Evolutionary conservation across 2,329 filamentous ascomycete genomes (phyloP).

Genomic region (Clarireedia monteithiana): DNA sequence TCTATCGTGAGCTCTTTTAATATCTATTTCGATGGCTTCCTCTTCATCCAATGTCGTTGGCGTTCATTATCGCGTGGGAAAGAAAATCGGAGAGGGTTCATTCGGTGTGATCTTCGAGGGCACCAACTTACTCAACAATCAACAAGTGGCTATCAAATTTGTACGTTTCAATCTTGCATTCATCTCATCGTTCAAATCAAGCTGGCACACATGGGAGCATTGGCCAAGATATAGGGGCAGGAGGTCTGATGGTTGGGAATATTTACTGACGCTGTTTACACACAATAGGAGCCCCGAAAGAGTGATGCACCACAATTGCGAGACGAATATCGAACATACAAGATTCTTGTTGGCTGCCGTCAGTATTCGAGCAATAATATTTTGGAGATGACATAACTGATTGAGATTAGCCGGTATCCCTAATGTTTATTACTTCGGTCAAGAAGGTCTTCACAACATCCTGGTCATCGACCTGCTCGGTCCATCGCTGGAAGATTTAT

Average conservation of each 20-base stretch:
- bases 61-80: constrained; percentile 96
- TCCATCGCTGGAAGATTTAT: constrained; percentile 90
- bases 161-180: constrained; percentile 46
- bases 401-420: constrained; percentile 74
- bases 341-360: constrained; percentile 99
- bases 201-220: background rate
- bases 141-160: constrained; percentile 99
- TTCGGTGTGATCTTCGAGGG: constrained; percentile 99
- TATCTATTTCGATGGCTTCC: constrained; percentile 24
- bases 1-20: constrained; percentile 17
- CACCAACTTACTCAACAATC: constrained; percentile 96
- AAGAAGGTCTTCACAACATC: constrained; percentile 97
- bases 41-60: constrained; percentile 82
- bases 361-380: constrained; percentile 41
- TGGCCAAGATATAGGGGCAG: constrained; percentile 2
- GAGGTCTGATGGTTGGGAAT: background rate
- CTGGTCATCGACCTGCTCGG: constrained; percentile 95
- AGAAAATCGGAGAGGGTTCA: constrained; percentile 98
- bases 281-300: constrained; percentile 80
- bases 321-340: constrained; percentile 98
- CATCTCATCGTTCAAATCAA: background rate
- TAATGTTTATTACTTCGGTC: constrained; percentile 99
- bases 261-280: background rate
- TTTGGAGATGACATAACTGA: constrained; percentile 29
- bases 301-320: constrained; percentile 95